Conservation (phyloP, 768 basidiomycete genomes). For the Pseudohyphozyma bogoriensis region DNA sequence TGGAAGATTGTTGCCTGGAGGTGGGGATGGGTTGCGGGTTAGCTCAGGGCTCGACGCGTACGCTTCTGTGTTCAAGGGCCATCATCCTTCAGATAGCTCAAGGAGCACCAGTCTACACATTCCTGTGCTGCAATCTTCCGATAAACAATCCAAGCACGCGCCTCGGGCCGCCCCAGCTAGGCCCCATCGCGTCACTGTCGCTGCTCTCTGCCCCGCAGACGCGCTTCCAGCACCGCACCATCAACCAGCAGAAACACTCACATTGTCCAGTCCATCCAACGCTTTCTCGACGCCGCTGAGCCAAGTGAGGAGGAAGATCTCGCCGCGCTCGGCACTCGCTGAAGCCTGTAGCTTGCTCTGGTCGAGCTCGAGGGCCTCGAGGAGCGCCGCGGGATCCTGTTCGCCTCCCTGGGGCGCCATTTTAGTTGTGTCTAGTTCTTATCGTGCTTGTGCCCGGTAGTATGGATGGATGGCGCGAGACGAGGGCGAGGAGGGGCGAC, state of each 20-base stretch:
- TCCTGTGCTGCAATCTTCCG: background rate
- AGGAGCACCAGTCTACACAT: too few species aligned
- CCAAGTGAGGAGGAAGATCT: slow-evolving; percentile 78
- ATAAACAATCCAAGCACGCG: background rate
- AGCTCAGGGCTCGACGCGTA: background rate
- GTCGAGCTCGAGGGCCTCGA: slow-evolving; percentile 11
- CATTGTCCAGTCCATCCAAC: slow-evolving; percentile 46
- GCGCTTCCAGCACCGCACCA: background rate
- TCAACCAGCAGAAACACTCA: slow-evolving; percentile 40
- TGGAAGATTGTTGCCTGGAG: slow-evolving; percentile 59
- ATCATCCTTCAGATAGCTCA: background rate
- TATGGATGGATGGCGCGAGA: too few species aligned
- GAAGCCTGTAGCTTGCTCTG: slow-evolving; percentile 8
- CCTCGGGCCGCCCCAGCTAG: background rate
- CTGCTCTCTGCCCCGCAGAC: background rate
- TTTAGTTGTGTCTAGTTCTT: background rate
- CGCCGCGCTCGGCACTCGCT: slow-evolving; percentile 57
- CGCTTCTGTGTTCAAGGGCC: background rate
- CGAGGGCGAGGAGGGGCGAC: too few species aligned
- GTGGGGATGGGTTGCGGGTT: slow-evolving; percentile 6
- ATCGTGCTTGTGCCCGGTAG: too few species aligned
- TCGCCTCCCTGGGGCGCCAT: background rate
- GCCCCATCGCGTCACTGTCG: background rate
- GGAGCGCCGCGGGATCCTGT: background rate
- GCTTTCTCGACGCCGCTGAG: slow-evolving; percentile 56